Conservation (phyloP, 495 filamentous ascomycete genomes). For the Podospora appendiculata region DNA sequence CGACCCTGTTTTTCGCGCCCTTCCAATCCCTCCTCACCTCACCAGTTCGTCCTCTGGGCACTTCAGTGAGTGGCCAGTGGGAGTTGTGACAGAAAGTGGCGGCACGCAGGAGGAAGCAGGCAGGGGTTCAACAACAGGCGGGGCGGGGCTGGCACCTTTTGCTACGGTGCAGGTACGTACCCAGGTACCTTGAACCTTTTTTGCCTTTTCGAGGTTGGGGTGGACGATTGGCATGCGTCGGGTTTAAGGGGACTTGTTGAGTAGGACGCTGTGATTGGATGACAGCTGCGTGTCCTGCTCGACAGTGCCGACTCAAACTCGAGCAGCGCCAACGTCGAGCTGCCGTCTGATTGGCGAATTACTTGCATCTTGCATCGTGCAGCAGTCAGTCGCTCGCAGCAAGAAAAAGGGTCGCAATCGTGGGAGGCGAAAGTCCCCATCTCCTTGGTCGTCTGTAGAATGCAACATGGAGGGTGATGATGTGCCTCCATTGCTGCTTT, state of each 20-base stretch:
- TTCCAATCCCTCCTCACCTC: neutral
- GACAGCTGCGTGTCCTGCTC: neutral
- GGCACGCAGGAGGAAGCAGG: neutral
- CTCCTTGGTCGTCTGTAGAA: neutral
- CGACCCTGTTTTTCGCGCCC: slow-evolving; percentile 1
- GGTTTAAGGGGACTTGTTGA: neutral
- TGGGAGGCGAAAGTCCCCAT: neutral
- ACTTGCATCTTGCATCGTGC: slow-evolving; percentile 3
- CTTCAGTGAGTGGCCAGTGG: neutral
- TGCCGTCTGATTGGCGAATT: slow-evolving; percentile 16
- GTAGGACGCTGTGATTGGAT: slow-evolving; percentile 10
- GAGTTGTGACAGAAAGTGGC: no score
- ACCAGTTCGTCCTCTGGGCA: neutral
- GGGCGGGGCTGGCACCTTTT: no score
- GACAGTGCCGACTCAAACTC: slow-evolving; percentile 4
- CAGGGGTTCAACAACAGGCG: neutral
- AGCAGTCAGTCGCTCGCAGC: neutral
- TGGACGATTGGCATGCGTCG: neutral
- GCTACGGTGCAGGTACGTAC: no score
- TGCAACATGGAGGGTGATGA: neutral
- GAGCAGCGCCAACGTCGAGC: slow-evolving; percentile 10
- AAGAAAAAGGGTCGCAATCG: slow-evolving; percentile 1
- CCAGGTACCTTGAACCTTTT: no score
- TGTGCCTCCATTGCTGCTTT: no score
- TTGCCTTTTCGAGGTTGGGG: neutral